Evolutionary conservation across 192 early-diverging fungal species (phyloP), one percentile per base, ranked within the genome.

Genomic region (Lobosporangium transversale): DNA sequence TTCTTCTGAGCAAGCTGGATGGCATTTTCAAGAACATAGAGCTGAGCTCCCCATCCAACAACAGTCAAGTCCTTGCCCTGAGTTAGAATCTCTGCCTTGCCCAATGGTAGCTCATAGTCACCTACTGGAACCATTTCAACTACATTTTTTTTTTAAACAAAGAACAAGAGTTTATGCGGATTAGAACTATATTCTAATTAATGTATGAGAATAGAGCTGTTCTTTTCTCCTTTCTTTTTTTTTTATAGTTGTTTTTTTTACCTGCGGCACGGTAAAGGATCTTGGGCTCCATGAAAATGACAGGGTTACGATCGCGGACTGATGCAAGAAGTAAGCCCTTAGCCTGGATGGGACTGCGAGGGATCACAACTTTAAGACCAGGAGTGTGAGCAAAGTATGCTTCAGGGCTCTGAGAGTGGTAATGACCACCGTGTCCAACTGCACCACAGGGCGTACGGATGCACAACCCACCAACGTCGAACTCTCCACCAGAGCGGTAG

Each of bases 241-340:
- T n/a, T n/a, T n/a, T n/a, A n/a, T n/a, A n/a, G n/a, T n/a, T n/a
- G n/a, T n/a, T n/a, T n/a, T n/a, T 53, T 45, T 31, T 78, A 92
- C 90, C 86, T 11, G 97, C 93, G 40, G 94, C 88, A 36, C 97
- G 92, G 81, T 98, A 98, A 21, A 98, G 85, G 52, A 94, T 91
- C 85, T 98, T 98, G 69, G 97, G 97, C 81, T 98, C 97, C 79
- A 97, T 92, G 68, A 98, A 94, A 10, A 98, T 79, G n/a, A 92
- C 90, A 7, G 97, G 97, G 80, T 98, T 98, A 44, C 84, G 86
- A 73, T 97, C 95, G 54, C 95, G 86, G 65, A 98, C 95, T 2
- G 94, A 86, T 3, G 94, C 89, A 29, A 97, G 79, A 49, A 98
- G 84, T 29, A 98, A 84, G 15, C 97, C 97, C 80, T 98, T 98